Evolutionary conservation across 2,329 filamentous ascomycete genomes (phyloP), one percentile per base, ranked within the genome.

Genomic region (Venturiaceae sp.): DNA sequence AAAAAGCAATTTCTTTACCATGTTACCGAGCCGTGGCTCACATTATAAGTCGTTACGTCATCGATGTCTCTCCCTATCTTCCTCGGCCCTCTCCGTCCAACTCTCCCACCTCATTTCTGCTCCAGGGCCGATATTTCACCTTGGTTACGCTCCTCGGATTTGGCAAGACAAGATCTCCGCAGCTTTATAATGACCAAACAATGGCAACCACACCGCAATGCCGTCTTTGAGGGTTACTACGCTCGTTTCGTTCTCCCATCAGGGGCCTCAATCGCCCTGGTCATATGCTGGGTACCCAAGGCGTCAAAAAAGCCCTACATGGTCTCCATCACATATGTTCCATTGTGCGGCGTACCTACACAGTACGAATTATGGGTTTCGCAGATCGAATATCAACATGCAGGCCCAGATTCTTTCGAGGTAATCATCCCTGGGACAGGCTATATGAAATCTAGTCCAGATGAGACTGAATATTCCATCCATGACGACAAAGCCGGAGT

Each of bases 151-250:
- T n/a, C n/a, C n/a, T n/a, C n/a, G n/a, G n/a, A n/a, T n/a, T n/a
- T n/a, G n/a, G n/a, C n/a, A n/a, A n/a, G n/a, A n/a, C n/a, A n/a
- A n/a, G n/a, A n/a, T n/a, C n/a, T n/a, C n/a, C n/a, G n/a, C n/a
- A n/a, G n/a, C n/a, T n/a, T n/a, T n/a, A n/a, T n/a, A n/a, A 39
- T 39, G 37, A n/a, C 37, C 37, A 39, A 7, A 14, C 37, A 39
- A 39, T 39, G 37, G 37, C 37, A n/a, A 6, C 77, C 77, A 2
- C 77, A 80, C 60, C 63, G 63, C 1, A 62, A 58, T 34, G 65
- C 75, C 30, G 68, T 67, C 33, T 79, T 80, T 63, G 77, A 80
- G 66, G 77, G 77, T 36, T 79, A 72, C 66, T 80, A 80, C 66
- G 76, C 74, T 60, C 78, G 78, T 62, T 79, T 80, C 64, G 67